Percentiles rank a stretch among this genome's conserved stretches.
Evolutionary conservation across 2,329 filamentous ascomycete species (phyloP).

Genomic region (Rhynchosporium graminicola): DNA sequence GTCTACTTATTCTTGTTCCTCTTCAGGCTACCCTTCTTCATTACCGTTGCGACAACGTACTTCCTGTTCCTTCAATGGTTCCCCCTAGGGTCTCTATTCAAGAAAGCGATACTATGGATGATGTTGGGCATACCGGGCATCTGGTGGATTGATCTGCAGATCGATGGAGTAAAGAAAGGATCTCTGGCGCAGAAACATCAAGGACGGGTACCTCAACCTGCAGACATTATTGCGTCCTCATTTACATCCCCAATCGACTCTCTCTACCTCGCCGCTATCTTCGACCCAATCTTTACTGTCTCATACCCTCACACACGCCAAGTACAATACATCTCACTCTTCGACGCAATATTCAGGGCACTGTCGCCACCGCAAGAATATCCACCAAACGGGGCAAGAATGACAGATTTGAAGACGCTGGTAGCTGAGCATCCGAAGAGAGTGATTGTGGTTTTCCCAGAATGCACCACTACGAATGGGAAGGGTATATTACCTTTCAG

Average conservation of each 20-base stretch:
- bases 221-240: slow-evolving; percentile 83
- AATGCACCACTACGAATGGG: slow-evolving; percentile 93
- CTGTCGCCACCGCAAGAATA: slow-evolving; percentile 59
- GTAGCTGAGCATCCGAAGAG: slow-evolving; percentile 69
- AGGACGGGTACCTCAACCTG: slow-evolving; percentile 73
- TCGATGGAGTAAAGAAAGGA: slow-evolving; percentile 93
- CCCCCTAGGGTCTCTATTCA: slow-evolving; percentile 66
- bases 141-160: slow-evolving; percentile 98
- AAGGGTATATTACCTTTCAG: slow-evolving; percentile 84
- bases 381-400: slow-evolving; percentile 48
- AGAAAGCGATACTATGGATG: slow-evolving; percentile 85
- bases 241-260: slow-evolving; percentile 93
- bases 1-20: slow-evolving; percentile 73
- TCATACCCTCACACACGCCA: slow-evolving; percentile 74
- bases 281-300: slow-evolving; percentile 90
- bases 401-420: slow-evolving; percentile 65
- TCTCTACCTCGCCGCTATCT: slow-evolving; percentile 91
- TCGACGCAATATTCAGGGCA: slow-evolving; percentile 72
- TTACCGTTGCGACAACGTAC: slow-evolving; percentile 67
- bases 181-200: slow-evolving; percentile 74
- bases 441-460: slow-evolving; percentile 85
- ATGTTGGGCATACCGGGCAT: slow-evolving; percentile 87
- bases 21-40: slow-evolving; percentile 76
- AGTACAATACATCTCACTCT: slow-evolving; percentile 75
- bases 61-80: slow-evolving; percentile 83